Conservation (phyloP, 2,329 filamentous ascomycete species). For the Trichoderma harzianum region DNA sequence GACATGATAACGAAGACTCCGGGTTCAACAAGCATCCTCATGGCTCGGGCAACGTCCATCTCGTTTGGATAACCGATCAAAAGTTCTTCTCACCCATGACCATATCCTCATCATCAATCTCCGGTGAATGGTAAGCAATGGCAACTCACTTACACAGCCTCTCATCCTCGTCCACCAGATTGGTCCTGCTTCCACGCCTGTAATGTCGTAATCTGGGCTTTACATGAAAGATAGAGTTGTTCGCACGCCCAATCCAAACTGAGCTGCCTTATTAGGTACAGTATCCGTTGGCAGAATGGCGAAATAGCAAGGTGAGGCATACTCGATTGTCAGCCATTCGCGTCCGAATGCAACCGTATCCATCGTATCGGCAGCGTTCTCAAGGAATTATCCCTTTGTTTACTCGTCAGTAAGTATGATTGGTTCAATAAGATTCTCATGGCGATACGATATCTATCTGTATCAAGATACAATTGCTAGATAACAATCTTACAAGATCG, state of each 20-base stretch:
- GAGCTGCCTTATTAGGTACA: not conserved
- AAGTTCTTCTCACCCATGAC: not conserved
- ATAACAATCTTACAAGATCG: not conserved
- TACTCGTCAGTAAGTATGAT: not conserved
- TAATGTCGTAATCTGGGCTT: not conserved
- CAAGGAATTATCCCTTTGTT: not conserved
- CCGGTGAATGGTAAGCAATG: not conserved
- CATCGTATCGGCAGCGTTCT: not conserved
- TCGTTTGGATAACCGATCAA: not conserved
- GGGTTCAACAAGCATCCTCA: not conserved
- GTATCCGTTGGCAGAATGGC: not conserved
- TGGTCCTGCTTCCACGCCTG: not conserved
- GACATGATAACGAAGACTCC: not conserved
- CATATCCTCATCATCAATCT: not conserved
- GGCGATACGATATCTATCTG: not conserved
- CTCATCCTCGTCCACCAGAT: not conserved
- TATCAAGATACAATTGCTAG: not conserved
- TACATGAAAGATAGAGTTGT: not conserved
- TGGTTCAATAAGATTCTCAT: not conserved
- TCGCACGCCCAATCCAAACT: not conserved
- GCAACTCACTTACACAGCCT: not conserved
- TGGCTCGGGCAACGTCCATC: not conserved
- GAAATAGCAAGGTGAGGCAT: not conserved
- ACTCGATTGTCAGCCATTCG: not conserved
- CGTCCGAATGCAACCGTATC: not conserved